Conservation (phyloP, 495 filamentous ascomycete species). For the Tuber borchii region DNA sequence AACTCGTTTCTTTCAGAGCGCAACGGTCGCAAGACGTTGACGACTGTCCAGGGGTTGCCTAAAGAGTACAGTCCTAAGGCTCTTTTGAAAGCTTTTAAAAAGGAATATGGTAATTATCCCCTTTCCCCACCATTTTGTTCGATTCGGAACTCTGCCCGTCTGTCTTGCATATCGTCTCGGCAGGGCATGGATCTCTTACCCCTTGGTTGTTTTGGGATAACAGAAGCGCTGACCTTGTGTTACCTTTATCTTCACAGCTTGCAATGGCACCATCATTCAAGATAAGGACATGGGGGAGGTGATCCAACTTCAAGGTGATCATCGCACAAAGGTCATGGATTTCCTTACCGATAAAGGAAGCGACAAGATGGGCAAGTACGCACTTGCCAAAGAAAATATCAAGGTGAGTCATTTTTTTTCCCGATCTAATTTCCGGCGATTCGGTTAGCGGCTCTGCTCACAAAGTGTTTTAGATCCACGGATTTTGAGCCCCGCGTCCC, state of each 20-base stretch:
- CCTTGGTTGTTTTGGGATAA: constrained; percentile 22
- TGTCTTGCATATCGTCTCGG: constrained; percentile 16
- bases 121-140: background rate
- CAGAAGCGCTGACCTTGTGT: constrained; percentile 22
- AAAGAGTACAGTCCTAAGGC: constrained; percentile 99
- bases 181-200: constrained; percentile 27
- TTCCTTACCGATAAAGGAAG: constrained; percentile 94
- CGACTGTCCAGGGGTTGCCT: constrained; percentile 94
- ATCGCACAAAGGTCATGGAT: constrained; percentile 96
- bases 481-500: constrained; percentile 56
- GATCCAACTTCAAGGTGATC: constrained; percentile 98
- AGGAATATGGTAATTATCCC: constrained; percentile 78
- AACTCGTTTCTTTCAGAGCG: constrained; percentile 59
- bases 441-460: constrained; percentile 6
- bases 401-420: constrained; percentile 55
- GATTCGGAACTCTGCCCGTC: constrained; percentile 15
- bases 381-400: constrained; percentile 52
- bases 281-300: constrained; percentile 98
- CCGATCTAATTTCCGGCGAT: background rate
- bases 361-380: constrained; percentile 65
- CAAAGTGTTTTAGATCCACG: constrained; percentile 55
- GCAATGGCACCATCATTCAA: constrained; percentile 99
- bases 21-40: constrained; percentile 99
- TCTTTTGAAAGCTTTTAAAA: constrained; percentile 99
- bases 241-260: constrained; percentile 53